Percentiles rank a stretch among this genome's conserved stretches.
These are phyloP conservation scores for Nephelium lappaceum DNA, from an alignment of 345 rosid species.

Conservation along the genomic window DNA sequence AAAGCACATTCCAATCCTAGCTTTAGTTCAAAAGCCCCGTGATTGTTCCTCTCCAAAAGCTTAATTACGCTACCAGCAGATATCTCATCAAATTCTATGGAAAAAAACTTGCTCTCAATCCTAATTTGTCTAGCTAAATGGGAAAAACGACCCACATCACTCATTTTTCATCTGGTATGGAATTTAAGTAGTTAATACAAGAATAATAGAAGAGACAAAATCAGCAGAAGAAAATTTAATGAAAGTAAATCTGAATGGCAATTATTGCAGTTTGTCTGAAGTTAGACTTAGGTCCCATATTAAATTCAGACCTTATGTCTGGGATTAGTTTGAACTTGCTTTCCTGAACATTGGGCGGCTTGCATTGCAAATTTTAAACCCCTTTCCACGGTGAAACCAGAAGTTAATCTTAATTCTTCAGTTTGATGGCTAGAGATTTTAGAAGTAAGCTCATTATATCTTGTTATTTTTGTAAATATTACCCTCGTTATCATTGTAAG, in stretches of 20 bases:
- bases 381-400: not conserved
- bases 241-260: not conserved
- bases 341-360: not conserved
- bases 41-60: no score
- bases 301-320: not conserved
- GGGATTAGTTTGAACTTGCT: not conserved
- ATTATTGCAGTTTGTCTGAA: not conserved
- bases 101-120: no score
- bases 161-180: no score
- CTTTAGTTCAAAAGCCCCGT: no score
- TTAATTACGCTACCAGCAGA: no score
- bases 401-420: not conserved
- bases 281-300: not conserved
- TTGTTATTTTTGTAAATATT: not conserved
- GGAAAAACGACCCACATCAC: no score
- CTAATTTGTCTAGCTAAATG: no score
- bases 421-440: slow-evolving; percentile 1
- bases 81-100: no score
- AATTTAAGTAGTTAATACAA: no score
- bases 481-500: not conserved
- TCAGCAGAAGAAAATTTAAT: no score
- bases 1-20: no score
- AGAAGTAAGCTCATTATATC: not conserved
- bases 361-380: not conserved
- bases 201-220: no score